These are phyloP conservation scores for Colletotrichum sp. DNA, from an alignment of 2,329 filamentous ascomycete genomes.

Conservation along the genomic window DNA sequence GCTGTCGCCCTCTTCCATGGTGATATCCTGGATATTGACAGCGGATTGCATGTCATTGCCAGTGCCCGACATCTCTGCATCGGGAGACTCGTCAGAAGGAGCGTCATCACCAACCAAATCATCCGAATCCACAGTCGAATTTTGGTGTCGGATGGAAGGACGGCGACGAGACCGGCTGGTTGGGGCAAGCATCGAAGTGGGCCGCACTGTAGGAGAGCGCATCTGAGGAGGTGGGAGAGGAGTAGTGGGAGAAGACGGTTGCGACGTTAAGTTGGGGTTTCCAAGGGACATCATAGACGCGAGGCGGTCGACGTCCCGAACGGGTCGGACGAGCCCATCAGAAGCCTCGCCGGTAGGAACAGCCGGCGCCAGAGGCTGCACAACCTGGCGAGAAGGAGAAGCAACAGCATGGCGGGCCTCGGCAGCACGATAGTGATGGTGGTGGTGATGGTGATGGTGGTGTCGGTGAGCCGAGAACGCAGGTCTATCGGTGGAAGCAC, in stretches of 20 bases:
- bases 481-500: conserved; percentile 74
- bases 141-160: conserved; percentile 87
- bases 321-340: conserved; percentile 79
- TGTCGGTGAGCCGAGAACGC: conserved; percentile 59
- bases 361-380: conserved; percentile 72
- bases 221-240: conserved; percentile 73
- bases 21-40: conserved; percentile 84
- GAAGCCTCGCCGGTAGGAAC: conserved; percentile 68
- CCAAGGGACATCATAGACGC: conserved; percentile 80
- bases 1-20: conserved; percentile 79
- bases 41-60: conserved; percentile 75
- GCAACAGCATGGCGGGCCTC: conserved; percentile 55
- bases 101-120: conserved; percentile 86
- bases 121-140: conserved; percentile 88
- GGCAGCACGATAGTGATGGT: conserved; percentile 54
- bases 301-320: conserved; percentile 81
- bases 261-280: conserved; percentile 76
- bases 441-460: conserved; percentile 55
- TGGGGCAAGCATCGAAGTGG: conserved; percentile 56
- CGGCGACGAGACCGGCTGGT: conserved; percentile 67
- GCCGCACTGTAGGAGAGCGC: conserved; percentile 59
- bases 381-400: conserved; percentile 54
- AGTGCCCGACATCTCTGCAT: conserved; percentile 80
- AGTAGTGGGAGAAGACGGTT: conserved; percentile 89
- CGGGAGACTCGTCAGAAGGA: conserved; percentile 77